phyloP scores from a whole-genome alignment of 2,329 filamentous ascomycete genomes.

The Botrytis byssoidea region DNA sequence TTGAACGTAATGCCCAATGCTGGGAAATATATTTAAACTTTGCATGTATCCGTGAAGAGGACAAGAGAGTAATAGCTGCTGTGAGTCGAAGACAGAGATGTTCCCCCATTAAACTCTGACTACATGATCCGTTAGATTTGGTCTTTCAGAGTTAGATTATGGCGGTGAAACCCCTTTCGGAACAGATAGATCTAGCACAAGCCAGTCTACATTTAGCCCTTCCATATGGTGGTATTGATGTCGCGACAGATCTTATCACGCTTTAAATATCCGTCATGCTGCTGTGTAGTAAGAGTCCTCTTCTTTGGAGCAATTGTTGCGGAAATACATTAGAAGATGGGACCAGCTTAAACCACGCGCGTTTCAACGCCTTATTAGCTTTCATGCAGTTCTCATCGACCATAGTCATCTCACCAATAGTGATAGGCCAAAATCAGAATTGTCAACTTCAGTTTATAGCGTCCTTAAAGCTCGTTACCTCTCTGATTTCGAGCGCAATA shows the following conservation, averaged over 20 bases:
- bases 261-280: neutral
- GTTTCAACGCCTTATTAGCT: neutral
- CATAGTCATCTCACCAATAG: neutral
- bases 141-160: neutral
- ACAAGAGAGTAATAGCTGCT: neutral
- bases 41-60: neutral
- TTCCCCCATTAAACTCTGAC: neutral
- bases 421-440: neutral
- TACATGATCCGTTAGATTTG: neutral
- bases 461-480: neutral
- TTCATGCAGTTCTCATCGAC: neutral
- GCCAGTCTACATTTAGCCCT: neutral
- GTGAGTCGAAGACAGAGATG: neutral
- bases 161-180: neutral
- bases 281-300: neutral
- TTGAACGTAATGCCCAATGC: rapidly evolving
- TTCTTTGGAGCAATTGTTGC: neutral
- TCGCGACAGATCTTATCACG: neutral
- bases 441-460: neutral
- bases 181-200: neutral
- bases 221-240: neutral
- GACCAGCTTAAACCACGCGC: neutral
- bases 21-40: neutral
- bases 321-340: neutral
- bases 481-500: neutral